Evolutionary conservation across 441 rosid species (phyloP).

Genomic region (Gossypium gossypioides): DNA sequence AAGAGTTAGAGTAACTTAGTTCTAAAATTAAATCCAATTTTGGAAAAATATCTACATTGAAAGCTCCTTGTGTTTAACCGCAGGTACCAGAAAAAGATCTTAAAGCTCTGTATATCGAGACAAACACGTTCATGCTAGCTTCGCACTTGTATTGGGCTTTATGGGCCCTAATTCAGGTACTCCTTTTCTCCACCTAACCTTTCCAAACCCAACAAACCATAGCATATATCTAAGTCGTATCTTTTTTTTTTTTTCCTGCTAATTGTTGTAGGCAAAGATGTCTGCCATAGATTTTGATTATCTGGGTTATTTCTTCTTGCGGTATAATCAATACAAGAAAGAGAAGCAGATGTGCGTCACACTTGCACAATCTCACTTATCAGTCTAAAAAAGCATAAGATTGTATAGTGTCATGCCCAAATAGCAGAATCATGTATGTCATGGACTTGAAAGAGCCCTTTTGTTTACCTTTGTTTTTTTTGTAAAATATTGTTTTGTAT

Average conservation of each 20-base stretch:
- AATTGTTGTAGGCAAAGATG: conserved; percentile 64
- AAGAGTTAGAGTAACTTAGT: too few relatives aligned
- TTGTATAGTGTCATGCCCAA: neutral
- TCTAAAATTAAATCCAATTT: neutral
- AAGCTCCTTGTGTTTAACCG: neutral
- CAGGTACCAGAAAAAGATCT: conserved; percentile 59
- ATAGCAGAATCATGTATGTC: neutral
- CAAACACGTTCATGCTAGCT: conserved; percentile 66
- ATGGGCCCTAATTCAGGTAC: conserved; percentile 96
- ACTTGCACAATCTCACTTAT: conserved; percentile 46
- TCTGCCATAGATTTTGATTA: conserved; percentile 90
- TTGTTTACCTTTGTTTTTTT: neutral
- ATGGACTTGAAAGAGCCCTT: neutral
- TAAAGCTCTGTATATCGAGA: conserved; percentile 53
- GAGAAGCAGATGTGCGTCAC: conserved; percentile 47
- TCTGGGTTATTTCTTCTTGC: conserved; percentile 69
- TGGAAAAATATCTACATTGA: neutral
- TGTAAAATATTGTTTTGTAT: conserved; percentile 22
- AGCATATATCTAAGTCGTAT: neutral
- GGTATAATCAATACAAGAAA: conserved; percentile 74
- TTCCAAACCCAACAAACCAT: neutral
- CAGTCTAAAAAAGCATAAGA: conserved; percentile 19
- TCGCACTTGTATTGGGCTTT: conserved; percentile 84
- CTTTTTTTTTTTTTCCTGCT: neutral
- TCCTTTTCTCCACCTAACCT: neutral